Conservation (phyloP, 495 filamentous ascomycete genomes). For the Penicillium coprophilum region DNA sequence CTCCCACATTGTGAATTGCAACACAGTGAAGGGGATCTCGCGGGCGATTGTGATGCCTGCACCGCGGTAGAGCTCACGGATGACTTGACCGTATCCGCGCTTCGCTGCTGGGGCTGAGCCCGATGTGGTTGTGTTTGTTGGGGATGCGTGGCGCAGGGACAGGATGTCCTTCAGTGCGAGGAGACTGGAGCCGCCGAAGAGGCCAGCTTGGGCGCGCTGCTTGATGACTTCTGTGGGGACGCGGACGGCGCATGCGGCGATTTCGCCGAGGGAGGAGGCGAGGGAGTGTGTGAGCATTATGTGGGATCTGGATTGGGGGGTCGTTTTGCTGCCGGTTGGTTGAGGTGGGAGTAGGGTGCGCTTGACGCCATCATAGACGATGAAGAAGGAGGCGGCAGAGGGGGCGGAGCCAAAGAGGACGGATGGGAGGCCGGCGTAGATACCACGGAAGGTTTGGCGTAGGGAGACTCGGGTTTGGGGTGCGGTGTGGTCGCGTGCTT, state of each 20-base stretch:
- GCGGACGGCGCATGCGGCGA: conserved; percentile 87
- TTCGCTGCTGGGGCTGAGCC: conserved; percentile 28
- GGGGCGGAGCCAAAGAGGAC: conserved; percentile 80
- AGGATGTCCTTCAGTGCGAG: conserved; percentile 69
- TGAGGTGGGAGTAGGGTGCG: conserved; percentile 44
- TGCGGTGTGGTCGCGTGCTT: conserved; percentile 68
- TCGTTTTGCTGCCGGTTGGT: conserved; percentile 1
- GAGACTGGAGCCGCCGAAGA: conserved; percentile 55
- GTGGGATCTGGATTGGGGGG: conserved; percentile 35
- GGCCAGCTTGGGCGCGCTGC: conserved; percentile 87
- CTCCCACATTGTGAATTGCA: conserved; percentile 98
- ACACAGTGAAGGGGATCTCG: conserved; percentile 94
- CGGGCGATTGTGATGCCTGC: conserved; percentile 89
- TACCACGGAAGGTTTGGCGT: conserved; percentile 64
- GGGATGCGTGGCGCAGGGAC: conserved; percentile 39
- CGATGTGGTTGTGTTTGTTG: background rate
- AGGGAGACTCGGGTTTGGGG: conserved; percentile 47
- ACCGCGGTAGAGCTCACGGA: conserved; percentile 84
- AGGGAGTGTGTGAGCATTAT: conserved; percentile 67
- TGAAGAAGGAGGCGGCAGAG: conserved; percentile 97
- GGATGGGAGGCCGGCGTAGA: conserved; percentile 66
- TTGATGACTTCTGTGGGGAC: conserved; percentile 97
- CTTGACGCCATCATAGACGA: conserved; percentile 88
- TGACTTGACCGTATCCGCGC: conserved; percentile 57
- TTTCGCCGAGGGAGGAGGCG: conserved; percentile 84